Conservation (phyloP, 2,329 filamentous ascomycete species). For the Camptophora hylomeconis region DNA sequence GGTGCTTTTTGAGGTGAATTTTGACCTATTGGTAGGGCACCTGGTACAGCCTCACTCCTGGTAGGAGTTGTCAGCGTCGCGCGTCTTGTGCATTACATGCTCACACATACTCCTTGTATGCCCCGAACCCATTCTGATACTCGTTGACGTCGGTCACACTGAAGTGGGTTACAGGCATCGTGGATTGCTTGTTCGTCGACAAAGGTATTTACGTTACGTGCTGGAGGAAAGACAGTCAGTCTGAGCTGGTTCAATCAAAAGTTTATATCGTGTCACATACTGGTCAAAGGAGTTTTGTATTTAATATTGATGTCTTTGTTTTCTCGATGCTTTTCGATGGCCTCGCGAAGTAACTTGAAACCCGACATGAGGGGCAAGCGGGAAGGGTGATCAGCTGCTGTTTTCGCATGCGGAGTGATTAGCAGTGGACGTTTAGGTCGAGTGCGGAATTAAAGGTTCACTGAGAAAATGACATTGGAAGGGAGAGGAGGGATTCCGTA, state of each 20-base stretch:
- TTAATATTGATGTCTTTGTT: constrained; percentile 19
- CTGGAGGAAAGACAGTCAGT: constrained; percentile 6
- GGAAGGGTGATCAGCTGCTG: constrained; percentile 11
- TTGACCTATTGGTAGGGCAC: constrained; percentile 58
- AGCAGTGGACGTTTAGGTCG: constrained; percentile 4
- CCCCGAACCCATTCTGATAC: constrained; percentile 68
- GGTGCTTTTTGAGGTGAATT: constrained; percentile 76
- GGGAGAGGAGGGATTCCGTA: too few relatives aligned
- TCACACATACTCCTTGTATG: constrained; percentile 57
- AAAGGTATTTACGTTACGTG: constrained; percentile 18
- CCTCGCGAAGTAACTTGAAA: constrained; percentile 16
- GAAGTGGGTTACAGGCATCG: constrained; percentile 55
- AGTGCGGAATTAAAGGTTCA: constrained; percentile 19
- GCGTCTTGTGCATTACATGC: not conserved
- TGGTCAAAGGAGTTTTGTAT: constrained; percentile 18
- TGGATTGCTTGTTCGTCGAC: constrained; percentile 18
- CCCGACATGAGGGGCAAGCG: constrained; percentile 16
- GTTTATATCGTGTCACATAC: constrained; percentile 6
- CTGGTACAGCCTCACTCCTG: constrained; percentile 64
- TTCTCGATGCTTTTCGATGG: constrained; percentile 16
- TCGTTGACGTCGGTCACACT: constrained; percentile 53
- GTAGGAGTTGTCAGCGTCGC: constrained; percentile 1
- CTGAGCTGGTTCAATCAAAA: not conserved
- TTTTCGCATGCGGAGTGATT: too few relatives aligned
- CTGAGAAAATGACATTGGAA: too few relatives aligned